A percentile compares a stretch with the other conserved stretches of the same genome.
phyloP scores from a whole-genome alignment of 495 filamentous ascomycete species.

The Annulohypoxylon stygium region DNA sequence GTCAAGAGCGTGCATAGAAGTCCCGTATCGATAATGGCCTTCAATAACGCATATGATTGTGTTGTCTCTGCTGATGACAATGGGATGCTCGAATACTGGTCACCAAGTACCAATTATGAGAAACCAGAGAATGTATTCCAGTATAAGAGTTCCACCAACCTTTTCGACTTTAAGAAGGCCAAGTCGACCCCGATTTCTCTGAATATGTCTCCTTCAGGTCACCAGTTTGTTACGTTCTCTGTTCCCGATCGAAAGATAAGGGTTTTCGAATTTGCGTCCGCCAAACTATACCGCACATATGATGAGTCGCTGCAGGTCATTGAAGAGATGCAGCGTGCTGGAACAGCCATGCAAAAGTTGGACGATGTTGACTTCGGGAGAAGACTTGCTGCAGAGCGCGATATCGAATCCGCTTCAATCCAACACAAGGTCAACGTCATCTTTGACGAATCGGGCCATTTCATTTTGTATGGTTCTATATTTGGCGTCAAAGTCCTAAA shows the following conservation, averaged over 20 bases:
- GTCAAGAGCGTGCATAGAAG: constrained; percentile 80
- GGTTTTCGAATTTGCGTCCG: constrained; percentile 90
- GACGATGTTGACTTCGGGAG: constrained; percentile 94
- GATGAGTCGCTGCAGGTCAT: constrained; percentile 91
- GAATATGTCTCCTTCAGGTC: constrained; percentile 85
- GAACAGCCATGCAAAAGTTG: constrained; percentile 80
- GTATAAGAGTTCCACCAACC: constrained; percentile 89
- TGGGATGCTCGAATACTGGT: constrained; percentile 98
- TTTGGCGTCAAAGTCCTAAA: constrained; percentile 94
- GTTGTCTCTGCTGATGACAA: constrained; percentile 88
- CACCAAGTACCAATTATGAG: constrained; percentile 80
- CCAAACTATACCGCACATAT: constrained; percentile 90
- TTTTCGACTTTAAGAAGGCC: constrained; percentile 97
- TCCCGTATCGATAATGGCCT: constrained; percentile 84
- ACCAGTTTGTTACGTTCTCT: constrained; percentile 89
- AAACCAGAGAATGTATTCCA: constrained; percentile 93
- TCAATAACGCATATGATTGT: constrained; percentile 90
- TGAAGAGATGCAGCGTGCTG: constrained; percentile 93
- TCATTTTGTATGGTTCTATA: constrained; percentile 93
- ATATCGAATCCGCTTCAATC: constrained; percentile 76
- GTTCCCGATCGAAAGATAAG: constrained; percentile 93
- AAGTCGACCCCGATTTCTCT: constrained; percentile 89
- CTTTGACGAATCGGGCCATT: constrained; percentile 96
- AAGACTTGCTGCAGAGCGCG: constrained; percentile 86
- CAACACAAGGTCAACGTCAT: constrained; percentile 83